Evolutionary conservation across 495 filamentous ascomycete genomes (phyloP), one percentile per base, ranked within the genome.

Genomic region (Acidomyces sp.): DNA sequence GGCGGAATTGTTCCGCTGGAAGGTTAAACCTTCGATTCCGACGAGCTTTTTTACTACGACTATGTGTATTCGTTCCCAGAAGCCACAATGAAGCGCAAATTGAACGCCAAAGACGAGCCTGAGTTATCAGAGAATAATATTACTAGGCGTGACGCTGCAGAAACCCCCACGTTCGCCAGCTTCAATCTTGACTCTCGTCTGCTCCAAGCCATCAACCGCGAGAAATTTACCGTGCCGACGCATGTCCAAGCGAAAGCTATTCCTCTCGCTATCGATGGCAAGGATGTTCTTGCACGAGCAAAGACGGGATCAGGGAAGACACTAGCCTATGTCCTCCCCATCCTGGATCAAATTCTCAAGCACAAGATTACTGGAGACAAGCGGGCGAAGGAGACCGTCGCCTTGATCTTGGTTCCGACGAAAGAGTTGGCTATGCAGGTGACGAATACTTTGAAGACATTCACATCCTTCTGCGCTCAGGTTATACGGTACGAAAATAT

Each of bases 291-390:
- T 31, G 84, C 85, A 37, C 82, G 83, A 49, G 80, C 88, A 29
- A 90, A 85, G 61, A 95, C 87, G 15, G 87, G 87, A 20, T 90
- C 85, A 15, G 88, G 90, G 33, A 97, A 97, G 64, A 97, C 90
- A 4, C 82, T 83, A n/a, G 90, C 90, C 37, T 97, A 97, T 61
- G 67, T 94, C n/a, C 70, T 96, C 19, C 90, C 90, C 1, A 70
- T 94, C 27, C 61, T 96, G 27, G 79, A 93, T 48, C 66, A 69
- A 17, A 82, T 93, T 37, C 68, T 97, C 9, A 77, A 75, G 51
- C 71, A 70, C 37, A 93, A 93, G 64, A 16, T 34, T 19, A 22
- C 23, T 6, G 28, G 29, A 6, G 11, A 6, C 33, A 49, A 34
- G 25, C 20, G 12, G 18, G 21, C 41, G 20, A 60, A 49, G 34